Evolutionary conservation across 192 early-diverging fungal genomes (phyloP).

Genomic region (Umbelopsis sp.): DNA sequence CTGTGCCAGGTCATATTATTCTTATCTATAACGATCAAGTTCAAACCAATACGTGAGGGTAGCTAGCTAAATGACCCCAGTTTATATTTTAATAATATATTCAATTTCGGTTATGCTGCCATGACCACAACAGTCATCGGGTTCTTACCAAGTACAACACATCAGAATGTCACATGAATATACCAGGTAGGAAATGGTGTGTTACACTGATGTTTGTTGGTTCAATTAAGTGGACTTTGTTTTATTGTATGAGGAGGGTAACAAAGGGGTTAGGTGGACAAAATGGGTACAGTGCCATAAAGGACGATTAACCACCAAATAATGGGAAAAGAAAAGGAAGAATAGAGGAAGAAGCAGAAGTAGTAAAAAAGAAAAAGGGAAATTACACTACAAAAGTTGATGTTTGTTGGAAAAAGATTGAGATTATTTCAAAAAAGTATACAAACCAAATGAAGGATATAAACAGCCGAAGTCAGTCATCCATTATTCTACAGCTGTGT

Average conservation of each 20-base stretch:
- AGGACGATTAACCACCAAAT: conserved; percentile 14
- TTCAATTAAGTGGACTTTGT: background rate
- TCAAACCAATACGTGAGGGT: too few species aligned
- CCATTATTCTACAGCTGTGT: conserved; percentile 10
- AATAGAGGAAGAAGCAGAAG: too few species aligned
- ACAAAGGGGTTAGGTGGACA: background rate
- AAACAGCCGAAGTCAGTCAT: background rate
- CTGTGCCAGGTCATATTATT: background rate
- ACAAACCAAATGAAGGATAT: conserved; percentile 21
- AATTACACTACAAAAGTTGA: conserved; percentile 11
- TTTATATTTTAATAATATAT: too few species aligned
- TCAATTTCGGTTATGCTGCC: too few species aligned
- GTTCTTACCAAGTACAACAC: too few species aligned
- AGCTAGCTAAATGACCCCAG: too few species aligned
- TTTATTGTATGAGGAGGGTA: background rate
- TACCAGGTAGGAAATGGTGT: background rate
- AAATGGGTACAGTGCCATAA: conserved; percentile 4
- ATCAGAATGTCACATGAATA: background rate
- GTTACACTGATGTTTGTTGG: background rate
- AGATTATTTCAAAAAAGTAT: conserved; percentile 16
- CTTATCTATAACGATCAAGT: background rate
- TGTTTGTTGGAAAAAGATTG: background rate
- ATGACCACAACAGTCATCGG: too few species aligned
- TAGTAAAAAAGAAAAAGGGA: conserved; percentile 1
- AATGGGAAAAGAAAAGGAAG: background rate